These are phyloP conservation scores for Beauveria medogensis DNA, from an alignment of 2,329 filamentous ascomycete genomes.

Conservation along the genomic window DNA sequence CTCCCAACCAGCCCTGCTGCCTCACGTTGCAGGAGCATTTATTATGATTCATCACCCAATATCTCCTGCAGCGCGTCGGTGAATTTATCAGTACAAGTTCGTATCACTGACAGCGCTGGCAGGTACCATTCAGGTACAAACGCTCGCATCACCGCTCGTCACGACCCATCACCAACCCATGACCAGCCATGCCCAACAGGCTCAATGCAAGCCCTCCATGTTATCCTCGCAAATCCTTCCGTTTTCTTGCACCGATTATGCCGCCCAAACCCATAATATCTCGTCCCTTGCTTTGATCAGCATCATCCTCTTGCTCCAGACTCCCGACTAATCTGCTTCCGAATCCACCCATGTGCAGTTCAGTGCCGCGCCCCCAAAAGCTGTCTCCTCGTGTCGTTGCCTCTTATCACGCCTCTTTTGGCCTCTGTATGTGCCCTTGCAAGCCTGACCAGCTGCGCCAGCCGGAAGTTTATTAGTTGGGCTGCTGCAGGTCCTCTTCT, in stretches of 20 bases:
- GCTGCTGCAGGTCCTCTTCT: constrained; percentile 1
- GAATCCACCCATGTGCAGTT: constrained; percentile 6
- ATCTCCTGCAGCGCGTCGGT: background rate
- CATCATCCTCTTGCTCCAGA: background rate
- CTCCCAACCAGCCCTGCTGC: background rate
- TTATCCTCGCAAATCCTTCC: background rate
- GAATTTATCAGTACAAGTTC: background rate
- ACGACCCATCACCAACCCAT: background rate
- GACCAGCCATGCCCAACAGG: background rate
- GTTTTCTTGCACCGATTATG: background rate
- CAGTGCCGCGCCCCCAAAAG: background rate
- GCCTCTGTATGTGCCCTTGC: background rate
- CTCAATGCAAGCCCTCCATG: background rate
- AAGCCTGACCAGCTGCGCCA: background rate
- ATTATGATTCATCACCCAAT: background rate
- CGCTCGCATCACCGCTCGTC: background rate
- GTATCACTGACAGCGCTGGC: background rate
- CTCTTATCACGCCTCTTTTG: background rate
- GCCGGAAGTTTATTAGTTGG: background rate
- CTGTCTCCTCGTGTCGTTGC: background rate
- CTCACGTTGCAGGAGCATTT: background rate
- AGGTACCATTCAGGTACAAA: background rate
- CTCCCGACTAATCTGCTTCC: background rate
- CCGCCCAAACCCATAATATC: background rate
- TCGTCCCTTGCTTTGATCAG: background rate